A percentile compares a stretch with the other conserved stretches of the same genome.
Conservation (phyloP, 257 asterid genomes). For the Agastache rugosa region DNA sequence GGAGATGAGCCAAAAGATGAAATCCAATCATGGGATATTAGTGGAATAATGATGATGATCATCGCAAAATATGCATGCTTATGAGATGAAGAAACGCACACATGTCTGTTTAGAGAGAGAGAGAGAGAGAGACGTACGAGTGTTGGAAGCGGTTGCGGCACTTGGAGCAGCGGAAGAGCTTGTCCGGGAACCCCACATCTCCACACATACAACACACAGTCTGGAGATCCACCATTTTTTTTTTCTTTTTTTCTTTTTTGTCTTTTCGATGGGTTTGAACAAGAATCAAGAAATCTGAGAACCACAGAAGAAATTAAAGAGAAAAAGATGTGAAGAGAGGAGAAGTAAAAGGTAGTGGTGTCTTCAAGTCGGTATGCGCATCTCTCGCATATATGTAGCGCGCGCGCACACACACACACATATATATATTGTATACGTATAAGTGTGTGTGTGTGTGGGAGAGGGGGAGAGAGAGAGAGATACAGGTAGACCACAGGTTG, state of each 20-base stretch:
- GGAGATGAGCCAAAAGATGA: background rate
- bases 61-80: conserved; percentile 24
- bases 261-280: background rate
- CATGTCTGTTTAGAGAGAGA: background rate
- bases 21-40: background rate
- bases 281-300: background rate
- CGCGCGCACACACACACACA: background rate
- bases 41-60: conserved; percentile 16
- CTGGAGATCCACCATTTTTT: conserved; percentile 75
- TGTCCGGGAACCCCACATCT: conserved; percentile 92
- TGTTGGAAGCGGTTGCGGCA: conserved; percentile 91
- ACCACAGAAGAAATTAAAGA: conserved; percentile 3
- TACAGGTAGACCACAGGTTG: conserved; percentile 75
- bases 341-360: background rate
- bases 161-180: conserved; percentile 92
- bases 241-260: background rate
- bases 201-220: conserved; percentile 97
- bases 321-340: background rate
- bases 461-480: conserved; percentile 33
- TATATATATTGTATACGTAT: background rate
- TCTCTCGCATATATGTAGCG: conserved; percentile 32
- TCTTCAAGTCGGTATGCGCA: conserved; percentile 47
- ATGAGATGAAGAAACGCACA: background rate
- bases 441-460: background rate
- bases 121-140: conserved; percentile 59